phyloP scores from a whole-genome alignment of 768 basidiomycete genomes.

The Termitomyces sp. region DNA sequence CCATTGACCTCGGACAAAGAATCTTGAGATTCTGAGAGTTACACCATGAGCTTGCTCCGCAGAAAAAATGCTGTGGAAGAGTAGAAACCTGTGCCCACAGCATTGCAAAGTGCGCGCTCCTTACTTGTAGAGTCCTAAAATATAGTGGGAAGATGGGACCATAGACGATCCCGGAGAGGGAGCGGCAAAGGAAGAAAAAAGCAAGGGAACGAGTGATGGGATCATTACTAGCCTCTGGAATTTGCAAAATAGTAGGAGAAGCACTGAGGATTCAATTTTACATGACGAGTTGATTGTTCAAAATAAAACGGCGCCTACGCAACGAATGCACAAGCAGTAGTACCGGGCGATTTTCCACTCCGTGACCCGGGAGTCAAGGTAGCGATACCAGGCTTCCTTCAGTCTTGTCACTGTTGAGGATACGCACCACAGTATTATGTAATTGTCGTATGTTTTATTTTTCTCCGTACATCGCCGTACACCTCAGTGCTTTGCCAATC shows the following conservation, averaged over 20 bases:
- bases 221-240: slow-evolving; percentile 11
- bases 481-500: too few relatives aligned
- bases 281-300: background rate
- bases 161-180: slow-evolving; percentile 10
- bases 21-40: background rate
- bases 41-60: background rate
- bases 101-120: slow-evolving; percentile 10
- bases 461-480: too few relatives aligned
- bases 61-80: background rate
- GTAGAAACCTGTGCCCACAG: slow-evolving; percentile 8
- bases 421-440: too few relatives aligned
- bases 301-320: slow-evolving; percentile 1
- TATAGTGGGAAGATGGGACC: slow-evolving; percentile 12
- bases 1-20: slow-evolving; percentile 5
- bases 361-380: slow-evolving; percentile 8
- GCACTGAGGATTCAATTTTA: background rate
- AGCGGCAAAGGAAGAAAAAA: slow-evolving; percentile 10
- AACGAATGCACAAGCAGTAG: slow-evolving; percentile 13
- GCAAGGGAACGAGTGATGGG: slow-evolving; percentile 12
- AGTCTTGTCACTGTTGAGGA: too few relatives aligned
- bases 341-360: slow-evolving; percentile 12
- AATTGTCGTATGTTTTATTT: too few relatives aligned
- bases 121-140: slow-evolving; percentile 3
- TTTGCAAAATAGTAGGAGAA: slow-evolving; percentile 13
- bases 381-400: slow-evolving; percentile 8